Base-by-base conservation (phyloP, 2,329 filamentous ascomycete genomes). In the Coleophoma crateriformis region DNA sequence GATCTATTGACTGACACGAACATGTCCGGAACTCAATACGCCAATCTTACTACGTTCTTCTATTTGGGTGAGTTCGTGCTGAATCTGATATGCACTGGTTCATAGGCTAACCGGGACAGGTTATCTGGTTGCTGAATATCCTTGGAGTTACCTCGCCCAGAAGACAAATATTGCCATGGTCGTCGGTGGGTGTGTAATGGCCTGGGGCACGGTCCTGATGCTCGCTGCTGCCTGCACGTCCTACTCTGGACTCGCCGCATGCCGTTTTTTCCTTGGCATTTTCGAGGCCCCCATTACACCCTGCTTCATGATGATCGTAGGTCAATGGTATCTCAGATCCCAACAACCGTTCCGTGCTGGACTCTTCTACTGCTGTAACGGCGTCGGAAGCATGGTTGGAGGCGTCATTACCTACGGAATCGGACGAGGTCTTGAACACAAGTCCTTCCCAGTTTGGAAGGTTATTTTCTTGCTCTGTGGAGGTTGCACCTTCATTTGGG, bases 261-360 rank as follows among this genome's bases (percentile, higher is more conserved):
- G 85, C 46, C 76, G 85, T 0, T 82, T 85, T 61, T 78, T 87
- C 55, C 71, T 87, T 0, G 84, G 84, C 27, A 71, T 83, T 1
- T 84, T 84, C 48, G 84, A 88, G 61, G 77, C 78, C 42, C 80
- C 82, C 0, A 81, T 87, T 2, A 85, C 81, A 1, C 84, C 84
- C 0, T 82, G 82, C 0, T 87, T 86, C 56, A 79, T 81, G 0
- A 70, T 87, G 3, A 73, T 87, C 56, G 85, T 82, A 2, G 78
- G 72, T 6, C 80, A 85, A 66, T 87, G 84, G 83, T 88, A 86
- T 58, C 86, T 84, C 1, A 83, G 82, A 62, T 72, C 73, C 48
- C 83, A 87, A 61, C 83, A 87, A 64, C 80, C 79, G 2, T 69
- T 72, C 1, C 71, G 84, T 3, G 78, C 77, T 2, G 77, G 75